Evolutionary conservation across 2,329 filamentous ascomycete genomes (phyloP).

Genomic region (Ophiocordyceps camponoti-leonardi): DNA sequence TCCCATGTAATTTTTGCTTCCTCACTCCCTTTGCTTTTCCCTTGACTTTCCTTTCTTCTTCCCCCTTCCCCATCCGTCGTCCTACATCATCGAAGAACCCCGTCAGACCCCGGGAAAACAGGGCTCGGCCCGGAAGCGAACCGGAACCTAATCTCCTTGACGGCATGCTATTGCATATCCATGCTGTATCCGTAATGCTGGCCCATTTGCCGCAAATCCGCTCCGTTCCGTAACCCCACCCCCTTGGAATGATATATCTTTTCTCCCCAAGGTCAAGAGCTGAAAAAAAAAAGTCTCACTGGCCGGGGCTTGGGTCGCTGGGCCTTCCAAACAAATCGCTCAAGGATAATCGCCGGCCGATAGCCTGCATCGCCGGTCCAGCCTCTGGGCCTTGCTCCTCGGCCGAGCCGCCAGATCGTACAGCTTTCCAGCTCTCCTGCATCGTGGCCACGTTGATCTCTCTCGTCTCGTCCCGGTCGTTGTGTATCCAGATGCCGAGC

Average conservation of each 20-base stretch:
- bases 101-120: background rate
- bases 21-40: background rate
- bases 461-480: slow-evolving; percentile 26
- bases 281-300: slow-evolving; percentile 1
- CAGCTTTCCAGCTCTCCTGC: slow-evolving; percentile 23
- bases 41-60: slow-evolving; percentile 6
- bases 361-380: slow-evolving; percentile 25
- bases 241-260: too few species aligned
- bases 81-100: background rate
- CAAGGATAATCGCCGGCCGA: slow-evolving; percentile 25
- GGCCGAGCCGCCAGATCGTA: slow-evolving; percentile 12
- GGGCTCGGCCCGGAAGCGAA: slow-evolving; percentile 1
- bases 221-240: too few species aligned
- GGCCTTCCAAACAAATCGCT: slow-evolving; percentile 25
- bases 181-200: background rate
- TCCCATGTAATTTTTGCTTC: background rate
- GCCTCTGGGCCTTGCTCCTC: slow-evolving; percentile 14
- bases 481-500: slow-evolving; percentile 38
- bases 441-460: slow-evolving; percentile 23
- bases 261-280: background rate
- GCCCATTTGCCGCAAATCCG: too few species aligned
- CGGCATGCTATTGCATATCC: background rate
- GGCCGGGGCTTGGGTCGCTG: slow-evolving; percentile 7
- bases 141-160: background rate
- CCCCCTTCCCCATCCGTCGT: background rate